Base-by-base conservation (phyloP, 352 stramenopile species). In the Phytophthora citricola region DNA sequence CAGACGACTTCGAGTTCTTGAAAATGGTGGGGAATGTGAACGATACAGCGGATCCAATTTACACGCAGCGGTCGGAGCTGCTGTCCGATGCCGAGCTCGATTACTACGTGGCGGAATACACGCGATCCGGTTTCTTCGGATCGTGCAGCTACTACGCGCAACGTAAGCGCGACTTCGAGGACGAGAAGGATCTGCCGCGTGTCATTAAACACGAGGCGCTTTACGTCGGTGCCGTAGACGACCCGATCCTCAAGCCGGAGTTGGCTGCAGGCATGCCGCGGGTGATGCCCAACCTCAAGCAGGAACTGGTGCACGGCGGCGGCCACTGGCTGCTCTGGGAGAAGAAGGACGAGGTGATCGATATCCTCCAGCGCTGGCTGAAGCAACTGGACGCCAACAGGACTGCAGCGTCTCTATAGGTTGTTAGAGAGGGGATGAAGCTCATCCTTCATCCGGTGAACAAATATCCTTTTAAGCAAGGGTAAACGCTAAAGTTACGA, bases 261-360 rank as follows among this genome's bases (percentile, higher is more conserved):
- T 65, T 92, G 69, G 81, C 79, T 7, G 62, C 48, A 26, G 62
- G 80, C 4, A 90, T 92, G 81, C 69, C 69, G 1, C 56, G 69
- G 11, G 50, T 82, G 29, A 76, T 90, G 36, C 75, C 76, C 10
- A 77, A 86, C 15, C 63, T 88, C 2, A 74, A 79, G 52, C 72
- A 80, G 55, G 73, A 79, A 24, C 47, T 85, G 27, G 71, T 90
- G 27, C 58, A 78, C 15, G 69, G 82, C 12, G 71, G 71, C 14
- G 78, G 81, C 34, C 81, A 90, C 53, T 90, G 78, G 81, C 52
- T 90, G 43, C 55, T 90, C 5, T 83, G 76, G 68, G 81, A 85
- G 56, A 71, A 85, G 59, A 76, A 71, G 7, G 68, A 85, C 50
- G 65, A 78, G 47, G 71, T 85, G 29, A 79, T 69, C 32, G 41